phyloP scores from a whole-genome alignment of 1,284 basidiomycete genomes.

The Cutaneotrichosporon mucoides region DNA sequence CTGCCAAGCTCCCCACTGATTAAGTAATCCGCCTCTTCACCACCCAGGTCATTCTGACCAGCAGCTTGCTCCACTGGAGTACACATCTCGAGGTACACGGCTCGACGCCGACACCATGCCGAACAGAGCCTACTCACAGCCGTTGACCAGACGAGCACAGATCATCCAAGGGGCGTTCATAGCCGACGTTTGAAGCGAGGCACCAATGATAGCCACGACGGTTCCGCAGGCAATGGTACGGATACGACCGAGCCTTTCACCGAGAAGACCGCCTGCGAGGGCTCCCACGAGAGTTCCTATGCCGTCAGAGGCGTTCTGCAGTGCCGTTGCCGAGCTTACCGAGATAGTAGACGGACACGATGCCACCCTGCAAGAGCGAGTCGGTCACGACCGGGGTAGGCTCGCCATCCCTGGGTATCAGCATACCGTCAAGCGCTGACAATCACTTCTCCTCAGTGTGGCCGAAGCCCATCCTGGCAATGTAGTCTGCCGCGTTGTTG shows the following conservation, averaged over 20 bases:
- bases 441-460: constrained; percentile 13
- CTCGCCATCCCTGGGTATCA: constrained; percentile 3
- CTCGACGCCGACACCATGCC: no score
- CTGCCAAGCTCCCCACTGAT: no score
- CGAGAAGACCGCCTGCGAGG: constrained; percentile 23
- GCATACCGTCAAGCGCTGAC: no score
- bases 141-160: constrained; percentile 54
- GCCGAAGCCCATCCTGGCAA: constrained; percentile 26
- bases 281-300: constrained; percentile 32
- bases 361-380: constrained; percentile 50
- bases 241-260: constrained; percentile 52
- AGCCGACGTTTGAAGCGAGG: constrained; percentile 61
- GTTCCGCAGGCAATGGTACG: constrained; percentile 56
- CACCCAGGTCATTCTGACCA: no score
- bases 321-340: constrained; percentile 3
- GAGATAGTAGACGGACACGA: constrained; percentile 32
- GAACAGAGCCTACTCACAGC: constrained; percentile 2
- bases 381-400: constrained; percentile 52
- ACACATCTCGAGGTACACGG: no score
- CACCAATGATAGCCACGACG: constrained; percentile 47
- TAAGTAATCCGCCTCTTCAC: no score
- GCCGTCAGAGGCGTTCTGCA: no score
- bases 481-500: constrained; percentile 27
- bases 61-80: no score
- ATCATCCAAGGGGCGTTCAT: constrained; percentile 60